Base-by-base conservation (phyloP, 306 rosid species). In the Vigna angularis region DNA sequence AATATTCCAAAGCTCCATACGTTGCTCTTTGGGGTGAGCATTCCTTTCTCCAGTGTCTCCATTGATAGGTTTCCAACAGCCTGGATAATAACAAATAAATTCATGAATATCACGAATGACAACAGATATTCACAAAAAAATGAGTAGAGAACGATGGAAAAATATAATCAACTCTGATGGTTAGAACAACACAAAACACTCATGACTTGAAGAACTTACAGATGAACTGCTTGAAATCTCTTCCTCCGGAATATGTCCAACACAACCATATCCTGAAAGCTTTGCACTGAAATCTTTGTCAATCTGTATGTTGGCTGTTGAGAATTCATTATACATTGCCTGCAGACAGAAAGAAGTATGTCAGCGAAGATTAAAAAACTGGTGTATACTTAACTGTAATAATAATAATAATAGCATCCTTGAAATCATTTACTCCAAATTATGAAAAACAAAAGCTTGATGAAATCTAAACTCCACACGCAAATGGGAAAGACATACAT, bases 241-340 rank as follows among this genome's bases (percentile, higher is more conserved):
- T 36, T 90, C 80, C 82, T 96, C 99, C 0, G 91, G 97, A 89
- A 92, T 86, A 14, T 96, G 97, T 16, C 99, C 94, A 28, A 91
- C 96, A 70, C 98, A 96, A 75, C 99, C 99, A 68, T 96, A 96
- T 72, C 99, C 99, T 7, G 99, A 96, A 71, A 96, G 99, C 89
- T 96, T 96, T n/a, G 99, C 99, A 62, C 96, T 93, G 76, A 96
- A 96, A 87, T 96, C 98, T 85, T 96, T 96, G 87, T 96, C 99
- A 16, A 96, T 87, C 81, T 96, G 99, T 82, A 96, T 91, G 87
- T 87, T 96, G 77, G 96, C 86, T 12, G 96, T 96, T 17, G 97
- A 96, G 83, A 93, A 93, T 72, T 96, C 99, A 76, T 91, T 93
- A 88, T 90, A 96, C 99, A 96, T 96, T 24, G 99, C 99, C 99